A percentile compares a stretch with the other conserved stretches of the same genome.
Evolutionary conservation across 768 basidiomycete species (phyloP).

Genomic region (Mycena venus): DNA sequence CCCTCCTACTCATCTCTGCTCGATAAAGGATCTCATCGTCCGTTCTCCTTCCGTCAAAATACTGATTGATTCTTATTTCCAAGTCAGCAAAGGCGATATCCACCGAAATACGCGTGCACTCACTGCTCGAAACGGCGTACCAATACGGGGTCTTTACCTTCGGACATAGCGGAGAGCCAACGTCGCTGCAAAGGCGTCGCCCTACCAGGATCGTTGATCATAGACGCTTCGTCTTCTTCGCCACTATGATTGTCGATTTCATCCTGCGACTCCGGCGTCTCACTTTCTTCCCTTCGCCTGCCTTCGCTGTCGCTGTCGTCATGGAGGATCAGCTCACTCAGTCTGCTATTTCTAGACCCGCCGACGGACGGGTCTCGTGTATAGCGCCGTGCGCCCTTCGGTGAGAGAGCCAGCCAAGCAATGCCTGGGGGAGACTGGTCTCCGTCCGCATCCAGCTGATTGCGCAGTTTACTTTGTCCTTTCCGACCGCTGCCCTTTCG

Average conservation of each 20-base stretch:
- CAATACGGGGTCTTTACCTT: conserved; percentile 79
- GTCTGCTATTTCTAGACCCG: conserved; percentile 58
- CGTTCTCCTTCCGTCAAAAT: conserved; percentile 92
- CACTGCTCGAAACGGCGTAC: conserved; percentile 85
- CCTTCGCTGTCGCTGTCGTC: conserved; percentile 44
- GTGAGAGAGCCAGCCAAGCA: conserved; percentile 68
- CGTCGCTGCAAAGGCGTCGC: conserved; percentile 84
- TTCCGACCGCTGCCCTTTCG: conserved; percentile 34
- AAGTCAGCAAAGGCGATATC: neutral
- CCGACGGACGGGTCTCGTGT: conserved; percentile 59
- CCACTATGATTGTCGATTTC: conserved; percentile 59
- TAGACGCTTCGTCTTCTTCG: conserved; percentile 65
- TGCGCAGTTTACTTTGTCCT: conserved; percentile 37
- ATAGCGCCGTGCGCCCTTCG: conserved; percentile 63
- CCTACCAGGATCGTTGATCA: conserved; percentile 87
- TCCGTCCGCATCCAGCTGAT: conserved; percentile 36
- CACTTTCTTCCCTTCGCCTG: conserved; percentile 34
- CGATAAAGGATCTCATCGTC: conserved; percentile 95
- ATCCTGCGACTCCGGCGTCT: conserved; percentile 45
- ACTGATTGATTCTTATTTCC: conserved; percentile 82
- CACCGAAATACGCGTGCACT: conserved; percentile 46
- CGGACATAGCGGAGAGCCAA: conserved; percentile 94
- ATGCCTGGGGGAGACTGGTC: conserved; percentile 40
- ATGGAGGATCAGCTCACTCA: conserved; percentile 55
- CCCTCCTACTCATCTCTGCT: conserved; percentile 86